A percentile compares a stretch with the other conserved stretches of the same genome.
phyloP scores from a whole-genome alignment of 192 early-diverging fungal genomes.

The Coemansia biformis region DNA sequence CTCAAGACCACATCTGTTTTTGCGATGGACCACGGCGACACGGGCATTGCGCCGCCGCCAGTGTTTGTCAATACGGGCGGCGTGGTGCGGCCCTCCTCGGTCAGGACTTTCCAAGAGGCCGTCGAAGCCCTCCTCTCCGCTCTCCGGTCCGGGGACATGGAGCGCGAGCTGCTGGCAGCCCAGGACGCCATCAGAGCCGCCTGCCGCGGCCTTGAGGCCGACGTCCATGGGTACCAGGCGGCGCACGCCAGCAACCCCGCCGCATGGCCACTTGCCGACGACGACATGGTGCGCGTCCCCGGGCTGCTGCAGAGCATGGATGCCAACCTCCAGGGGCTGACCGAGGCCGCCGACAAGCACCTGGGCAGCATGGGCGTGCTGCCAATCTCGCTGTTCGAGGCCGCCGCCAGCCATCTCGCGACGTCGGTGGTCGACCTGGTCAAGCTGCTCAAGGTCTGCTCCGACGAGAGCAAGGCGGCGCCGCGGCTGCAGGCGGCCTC shows the following conservation, averaged over 20 bases:
- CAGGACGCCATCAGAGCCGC: slow-evolving; percentile 80
- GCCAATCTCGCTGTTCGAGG: slow-evolving; percentile 71
- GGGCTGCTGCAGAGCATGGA: slow-evolving; percentile 17
- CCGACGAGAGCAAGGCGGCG: slow-evolving; percentile 39
- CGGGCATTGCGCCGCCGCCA: slow-evolving; percentile 49
- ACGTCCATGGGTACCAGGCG: slow-evolving; percentile 65
- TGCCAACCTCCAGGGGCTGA: slow-evolving; percentile 59
- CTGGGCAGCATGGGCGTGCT: slow-evolving; percentile 62
- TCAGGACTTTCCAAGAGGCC: slow-evolving; percentile 75
- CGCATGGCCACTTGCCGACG: slow-evolving; percentile 43
- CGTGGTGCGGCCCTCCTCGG: slow-evolving; percentile 61
- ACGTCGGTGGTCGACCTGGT: slow-evolving; percentile 77
- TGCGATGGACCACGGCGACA: slow-evolving; percentile 47
- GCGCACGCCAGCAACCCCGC: slow-evolving; percentile 28
- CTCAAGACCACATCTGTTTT: slow-evolving; percentile 54
- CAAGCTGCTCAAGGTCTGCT: slow-evolving; percentile 47
- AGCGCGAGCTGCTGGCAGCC: slow-evolving; percentile 61
- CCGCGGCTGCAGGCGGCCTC: slow-evolving; percentile 13
- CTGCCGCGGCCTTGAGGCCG: slow-evolving; percentile 78
- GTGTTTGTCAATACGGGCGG: slow-evolving; percentile 55
- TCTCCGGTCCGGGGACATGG: slow-evolving; percentile 65
- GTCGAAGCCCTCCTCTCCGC: slow-evolving; percentile 74
- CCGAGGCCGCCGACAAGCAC: slow-evolving; percentile 71
- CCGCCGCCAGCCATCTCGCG: slow-evolving; percentile 73
- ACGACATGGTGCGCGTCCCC: slow-evolving; percentile 44